These are phyloP conservation scores for Candida sp. DNA, from an alignment of 1,139 yeast species.

Conservation along the genomic window DNA sequence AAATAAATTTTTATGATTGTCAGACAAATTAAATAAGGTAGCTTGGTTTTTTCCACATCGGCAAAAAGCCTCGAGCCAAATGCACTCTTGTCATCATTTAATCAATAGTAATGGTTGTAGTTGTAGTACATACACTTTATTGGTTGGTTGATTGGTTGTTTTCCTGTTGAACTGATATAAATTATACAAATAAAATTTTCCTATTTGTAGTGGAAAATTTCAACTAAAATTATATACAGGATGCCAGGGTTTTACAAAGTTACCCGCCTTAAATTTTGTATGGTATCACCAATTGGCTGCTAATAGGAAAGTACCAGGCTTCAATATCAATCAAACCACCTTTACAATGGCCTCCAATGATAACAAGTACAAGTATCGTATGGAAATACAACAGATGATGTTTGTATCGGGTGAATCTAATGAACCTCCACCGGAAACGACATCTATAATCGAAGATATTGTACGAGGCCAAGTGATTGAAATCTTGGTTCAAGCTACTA, in stretches of 20 bases:
- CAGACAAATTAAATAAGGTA: constrained; percentile 58
- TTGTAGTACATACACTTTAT: constrained; percentile 1
- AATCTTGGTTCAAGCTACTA: constrained; percentile 73
- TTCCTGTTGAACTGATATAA: not conserved
- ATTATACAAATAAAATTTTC: not conserved
- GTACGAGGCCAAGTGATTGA: constrained; percentile 95
- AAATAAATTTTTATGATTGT: constrained; percentile 4
- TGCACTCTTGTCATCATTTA: constrained; percentile 86
- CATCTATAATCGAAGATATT: constrained; percentile 89
- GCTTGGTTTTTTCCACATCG: constrained; percentile 94
- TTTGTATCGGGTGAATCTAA: constrained; percentile 94
- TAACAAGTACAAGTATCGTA: constrained; percentile 68
- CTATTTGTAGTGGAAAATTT: not conserved
- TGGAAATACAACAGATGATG: constrained; percentile 98
- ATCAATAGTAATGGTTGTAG: not conserved
- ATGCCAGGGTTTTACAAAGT: not conserved
- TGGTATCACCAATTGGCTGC: too few species aligned
- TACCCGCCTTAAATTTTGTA: not conserved
- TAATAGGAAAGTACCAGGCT: too few species aligned
- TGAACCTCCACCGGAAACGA: constrained; percentile 91
- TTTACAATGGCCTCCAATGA: constrained; percentile 11
- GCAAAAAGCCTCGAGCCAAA: constrained; percentile 93
- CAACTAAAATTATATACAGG: not conserved
- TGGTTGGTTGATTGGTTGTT: too few species aligned
- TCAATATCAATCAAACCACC: too few species aligned